Evolutionary conservation across 331 rosid genomes (phyloP).

Genomic region (Malus hybrid): DNA sequence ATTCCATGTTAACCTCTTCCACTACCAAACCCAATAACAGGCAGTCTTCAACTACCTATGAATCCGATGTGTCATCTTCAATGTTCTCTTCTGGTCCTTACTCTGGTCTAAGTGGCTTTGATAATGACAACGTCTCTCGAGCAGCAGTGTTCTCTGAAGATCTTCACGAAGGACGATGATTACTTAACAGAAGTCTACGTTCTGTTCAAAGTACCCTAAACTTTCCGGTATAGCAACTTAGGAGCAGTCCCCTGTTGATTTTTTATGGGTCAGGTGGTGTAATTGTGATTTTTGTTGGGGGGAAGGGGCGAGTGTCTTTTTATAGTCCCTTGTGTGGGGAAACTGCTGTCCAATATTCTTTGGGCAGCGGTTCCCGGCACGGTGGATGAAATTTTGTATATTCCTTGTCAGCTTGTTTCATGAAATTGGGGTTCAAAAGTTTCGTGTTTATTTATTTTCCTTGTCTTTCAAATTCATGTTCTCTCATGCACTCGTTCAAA

Average conservation of each 20-base stretch:
- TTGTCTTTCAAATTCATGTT: background rate
- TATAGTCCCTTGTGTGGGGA: conserved; percentile 19
- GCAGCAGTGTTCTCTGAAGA: conserved; percentile 90
- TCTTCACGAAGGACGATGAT: conserved; percentile 91
- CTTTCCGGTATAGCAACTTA: background rate
- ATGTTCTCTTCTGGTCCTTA: conserved; percentile 88
- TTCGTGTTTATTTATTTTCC: background rate
- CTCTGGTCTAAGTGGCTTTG: conserved; percentile 73
- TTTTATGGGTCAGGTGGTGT: conserved; percentile 30
- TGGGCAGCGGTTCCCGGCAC: conserved; percentile 16
- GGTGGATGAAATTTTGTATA: conserved; percentile 44
- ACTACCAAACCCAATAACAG: conserved; percentile 53
- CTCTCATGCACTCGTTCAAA: no score
- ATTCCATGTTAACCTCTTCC: conserved; percentile 43
- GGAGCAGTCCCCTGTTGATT: background rate
- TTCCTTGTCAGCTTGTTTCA: conserved; percentile 22
- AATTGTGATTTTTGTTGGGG: conserved; percentile 16
- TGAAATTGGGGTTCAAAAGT: conserved; percentile 10
- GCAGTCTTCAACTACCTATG: conserved; percentile 70
- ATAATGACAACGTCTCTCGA: conserved; percentile 61
- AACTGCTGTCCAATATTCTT: conserved; percentile 24
- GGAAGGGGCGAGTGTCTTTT: conserved; percentile 14
- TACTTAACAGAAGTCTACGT: background rate
- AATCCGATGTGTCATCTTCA: conserved; percentile 86
- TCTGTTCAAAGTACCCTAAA: conserved; percentile 3